Base-by-base conservation (phyloP, 768 basidiomycete species). In the Obba rivulosa region DNA sequence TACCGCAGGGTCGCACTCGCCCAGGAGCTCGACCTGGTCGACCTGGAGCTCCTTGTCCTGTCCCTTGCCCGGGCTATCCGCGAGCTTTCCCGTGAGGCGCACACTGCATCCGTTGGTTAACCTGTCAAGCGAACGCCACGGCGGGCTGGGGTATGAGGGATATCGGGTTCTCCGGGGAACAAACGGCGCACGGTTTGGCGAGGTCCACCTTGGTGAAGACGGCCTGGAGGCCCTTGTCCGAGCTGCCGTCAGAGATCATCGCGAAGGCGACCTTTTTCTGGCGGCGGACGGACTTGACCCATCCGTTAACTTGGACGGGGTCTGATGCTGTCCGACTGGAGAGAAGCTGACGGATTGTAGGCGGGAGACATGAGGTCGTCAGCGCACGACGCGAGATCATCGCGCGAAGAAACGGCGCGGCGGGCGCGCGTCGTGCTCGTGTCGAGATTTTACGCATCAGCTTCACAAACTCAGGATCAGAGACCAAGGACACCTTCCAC, bases 221-320 rank as follows among this genome's bases (percentile, higher is more conserved):
- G 1, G 85, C 85, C 63, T 96, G 93, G 23, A 95, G 59, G 3
- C 81, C 80, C n/a, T 72, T 65, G 8, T 75, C 52, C 2, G 78
- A 79, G 46, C 86, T 89, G 3, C 93, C 93, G 65, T 96, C 93
- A 37, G 78, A 81, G 47, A 95, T 66, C 40, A 85, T 80, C 11
- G 83, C 85, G 61, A 96, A 97, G 2, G 89, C 76, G n/a, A 92
- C 75, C 43, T 83, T 82, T 71, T 95, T 95, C 69, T 95, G 92
- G 36, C 81, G 78, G 36, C 92, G 77, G 35, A 94, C 77, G 2
- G 87, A 90, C 57, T 85, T 85, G 48, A 97, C 74, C 90, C 91
- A 95, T 44, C 89, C 93, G 37, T 82, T 79, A 9, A 94, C 75
- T 18, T 67, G 53, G 8, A 73, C 57, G 10, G 59, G 53, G 18